Evolutionary conservation across 257 asterid genomes (phyloP).

Genomic region (Scutellaria baicalensis): DNA sequence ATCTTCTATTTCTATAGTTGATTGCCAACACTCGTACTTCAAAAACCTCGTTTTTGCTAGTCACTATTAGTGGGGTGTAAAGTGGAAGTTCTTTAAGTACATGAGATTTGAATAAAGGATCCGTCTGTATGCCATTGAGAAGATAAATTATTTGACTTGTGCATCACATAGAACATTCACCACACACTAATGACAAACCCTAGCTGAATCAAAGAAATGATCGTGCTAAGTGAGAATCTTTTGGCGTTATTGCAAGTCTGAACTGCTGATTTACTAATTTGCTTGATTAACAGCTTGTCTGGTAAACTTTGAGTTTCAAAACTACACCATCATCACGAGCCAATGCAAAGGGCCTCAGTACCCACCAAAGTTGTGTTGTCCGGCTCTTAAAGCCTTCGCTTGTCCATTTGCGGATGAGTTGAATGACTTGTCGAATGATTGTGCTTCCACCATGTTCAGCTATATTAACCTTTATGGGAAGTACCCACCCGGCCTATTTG

Average conservation of each 20-base stretch:
- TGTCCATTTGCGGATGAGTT: conserved; percentile 40
- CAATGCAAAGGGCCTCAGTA: conserved; percentile 69
- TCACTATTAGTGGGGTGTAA: too few species aligned
- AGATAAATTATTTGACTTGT: too few species aligned
- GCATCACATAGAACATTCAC: too few species aligned
- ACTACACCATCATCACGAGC: conserved; percentile 68
- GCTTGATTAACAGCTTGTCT: conserved; percentile 51
- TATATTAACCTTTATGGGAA: conserved; percentile 68
- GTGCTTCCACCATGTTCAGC: conserved; percentile 81
- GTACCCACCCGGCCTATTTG: conserved; percentile 74
- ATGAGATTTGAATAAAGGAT: too few species aligned
- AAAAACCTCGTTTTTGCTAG: too few species aligned
- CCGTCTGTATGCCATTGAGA: too few species aligned
- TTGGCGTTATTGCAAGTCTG: background rate
- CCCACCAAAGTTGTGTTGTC: conserved; percentile 48
- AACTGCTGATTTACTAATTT: background rate
- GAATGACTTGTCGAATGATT: conserved; percentile 53
- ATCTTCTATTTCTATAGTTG: too few species aligned
- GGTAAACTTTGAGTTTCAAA: conserved; percentile 58
- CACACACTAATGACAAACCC: background rate
- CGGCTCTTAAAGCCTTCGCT: conserved; percentile 40
- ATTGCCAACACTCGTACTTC: too few species aligned
- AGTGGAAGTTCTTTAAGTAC: too few species aligned
- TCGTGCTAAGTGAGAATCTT: too few species aligned
- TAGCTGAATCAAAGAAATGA: background rate